Percentiles rank a stretch among this genome's conserved stretches.
Conservation (phyloP, 2,329 filamentous ascomycete genomes). For the Scytalidium lignicola region DNA sequence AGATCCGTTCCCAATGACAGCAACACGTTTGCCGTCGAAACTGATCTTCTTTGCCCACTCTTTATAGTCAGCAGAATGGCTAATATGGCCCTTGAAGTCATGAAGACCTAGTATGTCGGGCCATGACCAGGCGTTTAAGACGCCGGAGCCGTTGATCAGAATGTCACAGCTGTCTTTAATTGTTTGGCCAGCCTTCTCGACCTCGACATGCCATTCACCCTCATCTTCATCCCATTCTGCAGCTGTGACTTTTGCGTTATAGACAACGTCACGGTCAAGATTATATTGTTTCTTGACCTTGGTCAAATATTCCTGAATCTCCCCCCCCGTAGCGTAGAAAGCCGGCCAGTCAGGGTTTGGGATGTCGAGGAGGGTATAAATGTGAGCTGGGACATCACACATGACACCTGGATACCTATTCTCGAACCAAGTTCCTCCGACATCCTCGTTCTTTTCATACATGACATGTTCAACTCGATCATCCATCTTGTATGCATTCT, state of each 20-base stretch:
- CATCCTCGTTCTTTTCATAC: constrained; percentile 42
- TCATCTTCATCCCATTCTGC: constrained; percentile 46
- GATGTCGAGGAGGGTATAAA: constrained; percentile 54
- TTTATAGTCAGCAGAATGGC: constrained; percentile 61
- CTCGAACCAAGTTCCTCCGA: constrained; percentile 48
- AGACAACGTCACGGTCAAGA: constrained; percentile 38
- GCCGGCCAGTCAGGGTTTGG: constrained; percentile 52
- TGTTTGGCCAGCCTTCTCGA: constrained; percentile 27
- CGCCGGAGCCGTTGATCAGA: constrained; percentile 3
- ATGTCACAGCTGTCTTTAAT: constrained; percentile 12
- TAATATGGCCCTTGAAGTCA: constrained; percentile 48
- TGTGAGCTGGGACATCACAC: constrained; percentile 24
- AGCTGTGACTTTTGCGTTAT: constrained; percentile 42
- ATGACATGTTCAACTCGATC: constrained; percentile 56
- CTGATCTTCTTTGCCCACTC: constrained; percentile 27
- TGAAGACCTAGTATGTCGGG: constrained; percentile 53
- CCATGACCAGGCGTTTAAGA: constrained; percentile 42
- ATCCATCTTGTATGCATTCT: constrained; percentile 3
- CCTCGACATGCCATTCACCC: constrained; percentile 43
- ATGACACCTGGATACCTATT: constrained; percentile 32
- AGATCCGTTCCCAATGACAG: constrained; percentile 58
- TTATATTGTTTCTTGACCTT: background rate
- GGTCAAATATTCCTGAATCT: background rate
- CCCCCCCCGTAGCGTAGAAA: constrained; percentile 45
- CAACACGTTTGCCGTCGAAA: constrained; percentile 42